Conservation (phyloP, 2,329 filamentous ascomycete genomes). For the Talaromyces sp. region DNA sequence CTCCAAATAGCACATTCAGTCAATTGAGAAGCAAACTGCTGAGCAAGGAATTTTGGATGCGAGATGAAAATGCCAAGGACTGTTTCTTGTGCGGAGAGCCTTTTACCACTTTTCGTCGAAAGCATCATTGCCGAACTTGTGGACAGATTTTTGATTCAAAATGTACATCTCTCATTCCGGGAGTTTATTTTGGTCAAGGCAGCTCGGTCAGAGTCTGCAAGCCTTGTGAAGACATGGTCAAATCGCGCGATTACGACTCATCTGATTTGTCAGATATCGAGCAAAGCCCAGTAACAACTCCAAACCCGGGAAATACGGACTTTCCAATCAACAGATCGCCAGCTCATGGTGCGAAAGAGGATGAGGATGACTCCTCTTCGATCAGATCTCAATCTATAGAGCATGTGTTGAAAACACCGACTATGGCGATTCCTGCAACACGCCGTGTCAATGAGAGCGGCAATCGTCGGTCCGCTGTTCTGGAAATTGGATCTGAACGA, state of each 20-base stretch:
- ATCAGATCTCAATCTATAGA: slow-evolving; percentile 49
- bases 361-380: slow-evolving; percentile 49
- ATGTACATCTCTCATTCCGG: slow-evolving; percentile 88
- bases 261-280: slow-evolving; percentile 83
- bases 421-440: slow-evolving; percentile 65
- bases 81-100: slow-evolving; percentile 89
- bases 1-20: slow-evolving; percentile 41
- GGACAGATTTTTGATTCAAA: slow-evolving; percentile 99
- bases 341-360: slow-evolving; percentile 53
- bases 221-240: slow-evolving; percentile 86
- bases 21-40: slow-evolving; percentile 83
- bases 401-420: slow-evolving; percentile 53
- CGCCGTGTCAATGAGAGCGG: slow-evolving; percentile 68
- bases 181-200: slow-evolving; percentile 80
- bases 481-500: slow-evolving; percentile 84
- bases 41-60: slow-evolving; percentile 98
- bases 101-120: slow-evolving; percentile 90
- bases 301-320: slow-evolving; percentile 52
- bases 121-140: slow-evolving; percentile 91
- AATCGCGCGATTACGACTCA: slow-evolving; percentile 83
- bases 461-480: slow-evolving; percentile 79
- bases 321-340: slow-evolving; percentile 33
- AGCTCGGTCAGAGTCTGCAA: slow-evolving; percentile 87
- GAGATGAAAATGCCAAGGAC: slow-evolving; percentile 95
- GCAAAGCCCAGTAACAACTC: slow-evolving; percentile 60